A percentile compares a stretch with the other conserved stretches of the same genome.
Evolutionary conservation across 805 yeast genomes (phyloP).

Genomic region (Dipodascopsis uninucleata): DNA sequence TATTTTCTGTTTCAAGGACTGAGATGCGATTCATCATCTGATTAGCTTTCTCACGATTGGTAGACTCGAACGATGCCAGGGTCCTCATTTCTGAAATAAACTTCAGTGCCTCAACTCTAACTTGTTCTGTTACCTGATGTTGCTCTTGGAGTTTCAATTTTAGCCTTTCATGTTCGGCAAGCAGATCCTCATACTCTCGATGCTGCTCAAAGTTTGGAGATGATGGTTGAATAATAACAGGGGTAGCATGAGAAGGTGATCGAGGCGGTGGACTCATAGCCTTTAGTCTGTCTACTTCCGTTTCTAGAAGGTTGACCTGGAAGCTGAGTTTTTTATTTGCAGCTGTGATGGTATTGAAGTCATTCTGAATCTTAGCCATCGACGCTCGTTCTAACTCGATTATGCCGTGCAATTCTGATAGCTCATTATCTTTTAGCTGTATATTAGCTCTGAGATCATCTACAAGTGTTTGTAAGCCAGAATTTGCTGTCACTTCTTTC

Average conservation of each 20-base stretch:
- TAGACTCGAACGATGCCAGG: conserved; percentile 32
- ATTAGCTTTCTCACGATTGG: conserved; percentile 25
- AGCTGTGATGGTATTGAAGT: conserved; percentile 15
- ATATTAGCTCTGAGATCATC: conserved; percentile 11
- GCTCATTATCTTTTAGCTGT: conserved; percentile 41
- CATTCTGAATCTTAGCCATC: conserved; percentile 9
- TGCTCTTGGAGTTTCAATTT: conserved; percentile 26
- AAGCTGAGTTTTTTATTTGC: conserved; percentile 19
- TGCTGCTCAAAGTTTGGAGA: conserved; percentile 15
- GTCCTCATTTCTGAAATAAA: conserved; percentile 40
- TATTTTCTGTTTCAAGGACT: conserved; percentile 35
- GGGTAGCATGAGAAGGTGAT: conserved; percentile 1
- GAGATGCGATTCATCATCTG: conserved; percentile 30
- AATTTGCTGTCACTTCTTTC: conserved; percentile 2
- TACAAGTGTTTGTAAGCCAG: conserved; percentile 2
- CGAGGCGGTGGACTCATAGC: conserved; percentile 15
- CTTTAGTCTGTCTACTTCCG: conserved; percentile 32
- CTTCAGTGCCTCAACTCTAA: conserved; percentile 38
- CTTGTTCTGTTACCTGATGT: conserved; percentile 36
- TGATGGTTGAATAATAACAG: too few species aligned
- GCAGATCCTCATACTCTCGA: conserved; percentile 26
- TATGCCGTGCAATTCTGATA: conserved; percentile 45
- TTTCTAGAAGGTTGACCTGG: conserved; percentile 41
- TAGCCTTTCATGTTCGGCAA: conserved; percentile 28
- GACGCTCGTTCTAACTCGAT: conserved; percentile 38